These are phyloP conservation scores for Mycena leptocephala DNA, from an alignment of 768 basidiomycete species.

Conservation along the genomic window DNA sequence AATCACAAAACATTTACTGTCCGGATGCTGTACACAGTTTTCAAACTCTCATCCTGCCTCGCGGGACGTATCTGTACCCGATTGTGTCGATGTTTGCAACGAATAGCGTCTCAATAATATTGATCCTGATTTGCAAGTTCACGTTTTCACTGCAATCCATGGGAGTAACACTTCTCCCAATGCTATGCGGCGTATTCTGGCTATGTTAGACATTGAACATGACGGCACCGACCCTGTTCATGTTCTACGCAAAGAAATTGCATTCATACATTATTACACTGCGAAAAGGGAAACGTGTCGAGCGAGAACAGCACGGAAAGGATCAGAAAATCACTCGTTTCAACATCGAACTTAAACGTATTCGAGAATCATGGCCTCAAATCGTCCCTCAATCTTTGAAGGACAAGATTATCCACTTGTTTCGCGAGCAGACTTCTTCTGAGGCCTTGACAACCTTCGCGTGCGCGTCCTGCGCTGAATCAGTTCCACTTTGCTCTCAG, in stretches of 20 bases:
- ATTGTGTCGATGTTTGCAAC: constrained; percentile 10
- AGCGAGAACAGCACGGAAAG: not conserved
- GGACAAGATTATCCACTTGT: not conserved
- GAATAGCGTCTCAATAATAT: not conserved
- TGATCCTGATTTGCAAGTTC: constrained; percentile 7
- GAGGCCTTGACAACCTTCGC: constrained; percentile 4
- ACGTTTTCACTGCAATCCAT: not conserved
- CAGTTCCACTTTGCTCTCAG: not conserved
- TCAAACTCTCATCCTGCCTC: not conserved
- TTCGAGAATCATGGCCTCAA: constrained; percentile 12
- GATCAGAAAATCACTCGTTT: not conserved
- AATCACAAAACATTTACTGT: constrained; percentile 9
- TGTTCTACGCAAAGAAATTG: not conserved
- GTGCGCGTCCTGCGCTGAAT: constrained; percentile 16
- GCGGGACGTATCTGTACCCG: not conserved
- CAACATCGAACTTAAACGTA: not conserved
- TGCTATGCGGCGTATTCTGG: not conserved
- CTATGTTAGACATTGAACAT: not conserved
- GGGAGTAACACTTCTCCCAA: not conserved
- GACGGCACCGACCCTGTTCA: not conserved
- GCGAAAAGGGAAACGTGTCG: not conserved
- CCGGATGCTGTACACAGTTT: not conserved
- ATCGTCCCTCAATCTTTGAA: constrained; percentile 15
- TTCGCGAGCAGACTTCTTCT: constrained; percentile 12
- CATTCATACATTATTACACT: not conserved